A percentile compares a stretch with the other conserved stretches of the same genome.
Evolutionary conservation across 495 filamentous ascomycete genomes (phyloP).

Genomic region (Talaromyces stipitatus): DNA sequence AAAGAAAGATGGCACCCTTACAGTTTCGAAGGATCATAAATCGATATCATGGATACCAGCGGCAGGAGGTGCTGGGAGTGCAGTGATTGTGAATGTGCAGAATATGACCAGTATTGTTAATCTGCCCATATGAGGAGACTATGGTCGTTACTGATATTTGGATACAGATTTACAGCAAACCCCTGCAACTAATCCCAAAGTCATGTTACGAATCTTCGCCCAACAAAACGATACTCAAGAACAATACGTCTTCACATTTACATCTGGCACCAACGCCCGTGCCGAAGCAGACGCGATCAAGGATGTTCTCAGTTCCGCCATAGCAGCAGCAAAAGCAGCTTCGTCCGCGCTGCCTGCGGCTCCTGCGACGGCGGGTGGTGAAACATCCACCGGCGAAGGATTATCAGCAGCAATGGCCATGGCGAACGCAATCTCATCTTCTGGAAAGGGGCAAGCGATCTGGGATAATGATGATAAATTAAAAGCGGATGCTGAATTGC

Average conservation of each 20-base stretch:
- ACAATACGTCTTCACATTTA: constrained; percentile 81
- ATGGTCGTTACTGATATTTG: neutral
- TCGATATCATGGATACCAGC: constrained; percentile 73
- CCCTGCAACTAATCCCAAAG: constrained; percentile 70
- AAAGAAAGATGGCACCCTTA: constrained; percentile 88
- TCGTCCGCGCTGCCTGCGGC: too few relatives aligned
- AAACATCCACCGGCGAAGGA: constrained; percentile 30
- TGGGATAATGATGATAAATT: constrained; percentile 75
- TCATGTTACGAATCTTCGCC: constrained; percentile 24
- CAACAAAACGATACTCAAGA: constrained; percentile 45
- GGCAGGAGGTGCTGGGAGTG: constrained; percentile 39
- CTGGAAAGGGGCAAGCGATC: constrained; percentile 35
- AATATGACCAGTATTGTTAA: constrained; percentile 62
- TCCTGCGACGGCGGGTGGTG: constrained; percentile 12
- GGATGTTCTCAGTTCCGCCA: constrained; percentile 66
- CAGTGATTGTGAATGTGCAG: constrained; percentile 60
- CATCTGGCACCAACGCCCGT: constrained; percentile 64
- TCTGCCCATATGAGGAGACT: neutral
- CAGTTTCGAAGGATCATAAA: constrained; percentile 58
- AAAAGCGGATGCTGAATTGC: constrained; percentile 65
- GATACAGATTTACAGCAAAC: constrained; percentile 79
- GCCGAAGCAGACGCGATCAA: constrained; percentile 78
- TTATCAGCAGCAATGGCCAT: constrained; percentile 52
- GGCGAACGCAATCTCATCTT: constrained; percentile 44
- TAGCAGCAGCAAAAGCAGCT: constrained; percentile 59